Base-by-base conservation (phyloP, 1,284 basidiomycete genomes). In the Tranzscheliella williamsii region DNA sequence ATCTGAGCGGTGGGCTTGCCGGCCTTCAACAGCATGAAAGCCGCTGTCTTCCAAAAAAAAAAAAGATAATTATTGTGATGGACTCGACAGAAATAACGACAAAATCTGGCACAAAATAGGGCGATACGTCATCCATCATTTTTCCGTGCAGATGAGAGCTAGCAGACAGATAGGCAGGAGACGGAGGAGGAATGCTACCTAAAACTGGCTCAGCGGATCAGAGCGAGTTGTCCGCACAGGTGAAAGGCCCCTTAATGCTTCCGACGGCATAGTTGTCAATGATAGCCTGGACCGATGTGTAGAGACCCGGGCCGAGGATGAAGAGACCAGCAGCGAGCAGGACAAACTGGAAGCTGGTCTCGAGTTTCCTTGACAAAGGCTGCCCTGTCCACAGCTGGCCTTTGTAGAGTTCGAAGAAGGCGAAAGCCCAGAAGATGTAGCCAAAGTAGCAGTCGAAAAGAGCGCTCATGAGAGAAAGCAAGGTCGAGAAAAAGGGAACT, bases 251-350 rank as follows among this genome's bases (percentile, higher is more conserved):
- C 38, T 63, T 68, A 37, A 71, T 43, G 40, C 42, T 49, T 2
- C 61, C 67, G 16, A 54, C 68, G 2, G 24, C n/a, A 43, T 80
- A 82, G 30, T 76, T 77, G 53, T 79, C 67, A 64, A 80, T 77
- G 69, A 83, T 82, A 8, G 79, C 79, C 40, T 82, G 69, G 5
- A 82, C 71, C 12, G 76, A 70, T 6, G 61, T 58, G 24, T 67
- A 82, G 2, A 81, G 74, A 0, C 82, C 82, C 0, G 81, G 80
- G 2, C 79, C 81, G 18, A 82, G 75, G 63, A 82, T 76, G 66
- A 82, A 80, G 13, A 81, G 33, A 5, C 79, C 79, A 8, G 78
- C 64, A 29, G 64, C 35, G 35, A 81, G 62, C 45, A 82, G 78
- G 42, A 81, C 55, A 39, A 79, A 62, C 52, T 81, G 80, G 48